Evolutionary conservation across 495 filamentous ascomycete species (phyloP).

Genomic region (Arthonia radiata): DNA sequence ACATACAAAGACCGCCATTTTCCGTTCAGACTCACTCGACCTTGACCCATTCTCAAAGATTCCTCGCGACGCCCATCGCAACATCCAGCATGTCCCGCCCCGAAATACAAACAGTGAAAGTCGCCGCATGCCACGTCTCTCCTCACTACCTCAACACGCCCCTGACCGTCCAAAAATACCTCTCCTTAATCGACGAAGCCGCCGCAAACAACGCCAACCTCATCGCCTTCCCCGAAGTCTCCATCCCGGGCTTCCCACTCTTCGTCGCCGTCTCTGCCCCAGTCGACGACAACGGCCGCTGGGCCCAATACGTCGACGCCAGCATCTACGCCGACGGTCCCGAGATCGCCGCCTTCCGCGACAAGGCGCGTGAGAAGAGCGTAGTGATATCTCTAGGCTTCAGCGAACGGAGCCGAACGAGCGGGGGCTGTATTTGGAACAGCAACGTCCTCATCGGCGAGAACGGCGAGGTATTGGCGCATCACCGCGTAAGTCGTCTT

Average conservation of each 20-base stretch:
- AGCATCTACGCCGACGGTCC: slow-evolving; percentile 14
- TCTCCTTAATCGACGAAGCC: slow-evolving; percentile 16
- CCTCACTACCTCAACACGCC: slow-evolving; percentile 18
- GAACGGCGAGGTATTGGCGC: slow-evolving; percentile 16
- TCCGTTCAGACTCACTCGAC: no score
- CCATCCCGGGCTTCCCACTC: slow-evolving; percentile 16
- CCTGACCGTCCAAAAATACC: slow-evolving; percentile 16
- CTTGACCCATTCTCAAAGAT: no score
- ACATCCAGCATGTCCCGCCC: no score
- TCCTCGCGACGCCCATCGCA: no score
- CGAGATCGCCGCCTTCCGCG: slow-evolving; percentile 11
- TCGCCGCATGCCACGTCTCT: slow-evolving; percentile 20
- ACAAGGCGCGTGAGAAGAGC: slow-evolving; percentile 6
- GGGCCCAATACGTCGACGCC: no score
- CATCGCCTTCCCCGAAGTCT: slow-evolving; percentile 23
- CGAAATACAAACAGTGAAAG: no score
- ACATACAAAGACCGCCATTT: no score
- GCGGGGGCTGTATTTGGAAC: slow-evolving; percentile 17
- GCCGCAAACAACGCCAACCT: slow-evolving; percentile 18
- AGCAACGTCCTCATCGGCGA: slow-evolving; percentile 17
- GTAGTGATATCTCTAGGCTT: slow-evolving; percentile 14
- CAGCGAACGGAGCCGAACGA: slow-evolving; percentile 12
- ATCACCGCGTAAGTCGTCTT: no score
- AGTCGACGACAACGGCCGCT: slow-evolving; percentile 12
- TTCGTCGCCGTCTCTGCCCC: slow-evolving; percentile 14